These are phyloP conservation scores for Tricladium varicosporioides DNA, from an alignment of 2,329 filamentous ascomycete species.

Conservation along the genomic window DNA sequence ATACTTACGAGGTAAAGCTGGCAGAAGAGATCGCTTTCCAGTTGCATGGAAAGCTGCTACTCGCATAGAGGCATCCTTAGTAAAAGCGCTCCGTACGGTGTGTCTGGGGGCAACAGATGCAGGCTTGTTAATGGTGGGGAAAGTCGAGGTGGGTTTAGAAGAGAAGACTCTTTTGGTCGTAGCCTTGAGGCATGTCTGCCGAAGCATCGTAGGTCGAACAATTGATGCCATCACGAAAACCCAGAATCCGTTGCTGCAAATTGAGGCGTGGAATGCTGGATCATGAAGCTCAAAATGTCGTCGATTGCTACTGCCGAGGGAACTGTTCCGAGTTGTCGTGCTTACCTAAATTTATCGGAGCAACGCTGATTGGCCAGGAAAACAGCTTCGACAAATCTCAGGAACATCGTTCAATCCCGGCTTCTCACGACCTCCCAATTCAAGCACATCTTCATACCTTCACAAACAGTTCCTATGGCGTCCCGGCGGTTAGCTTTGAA, in stretches of 20 bases:
- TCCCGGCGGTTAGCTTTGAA: slow-evolving; percentile 96
- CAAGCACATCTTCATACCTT: slow-evolving; percentile 17
- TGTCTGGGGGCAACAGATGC: slow-evolving; percentile 26
- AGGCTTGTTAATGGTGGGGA: slow-evolving; percentile 34
- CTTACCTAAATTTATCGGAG: slow-evolving; percentile 17
- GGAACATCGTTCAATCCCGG: slow-evolving; percentile 10
- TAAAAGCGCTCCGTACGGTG: slow-evolving; percentile 35
- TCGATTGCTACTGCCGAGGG: slow-evolving; percentile 10
- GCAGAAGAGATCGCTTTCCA: slow-evolving; percentile 71
- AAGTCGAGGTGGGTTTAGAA: slow-evolving; percentile 35
- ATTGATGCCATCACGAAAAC: slow-evolving; percentile 48
- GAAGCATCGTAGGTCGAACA: slow-evolving; percentile 47
- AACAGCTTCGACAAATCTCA: slow-evolving; percentile 24
- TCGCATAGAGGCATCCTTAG: slow-evolving; percentile 43
- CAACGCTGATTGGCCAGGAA: slow-evolving; percentile 25
- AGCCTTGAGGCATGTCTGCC: slow-evolving; percentile 43
- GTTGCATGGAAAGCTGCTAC: slow-evolving; percentile 86
- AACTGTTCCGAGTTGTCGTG: slow-evolving; percentile 12
- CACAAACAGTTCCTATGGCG: slow-evolving; percentile 62
- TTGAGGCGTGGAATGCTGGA: slow-evolving; percentile 1
- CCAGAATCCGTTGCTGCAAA: slow-evolving; percentile 14
- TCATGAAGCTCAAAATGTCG: slow-evolving; percentile 9
- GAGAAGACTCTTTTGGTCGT: slow-evolving; percentile 44
- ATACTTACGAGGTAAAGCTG: slow-evolving; percentile 76
- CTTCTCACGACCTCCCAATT: slow-evolving; percentile 17